phyloP scores from a whole-genome alignment of 768 basidiomycete genomes.

The Leucocoprinus birnbaumii region DNA sequence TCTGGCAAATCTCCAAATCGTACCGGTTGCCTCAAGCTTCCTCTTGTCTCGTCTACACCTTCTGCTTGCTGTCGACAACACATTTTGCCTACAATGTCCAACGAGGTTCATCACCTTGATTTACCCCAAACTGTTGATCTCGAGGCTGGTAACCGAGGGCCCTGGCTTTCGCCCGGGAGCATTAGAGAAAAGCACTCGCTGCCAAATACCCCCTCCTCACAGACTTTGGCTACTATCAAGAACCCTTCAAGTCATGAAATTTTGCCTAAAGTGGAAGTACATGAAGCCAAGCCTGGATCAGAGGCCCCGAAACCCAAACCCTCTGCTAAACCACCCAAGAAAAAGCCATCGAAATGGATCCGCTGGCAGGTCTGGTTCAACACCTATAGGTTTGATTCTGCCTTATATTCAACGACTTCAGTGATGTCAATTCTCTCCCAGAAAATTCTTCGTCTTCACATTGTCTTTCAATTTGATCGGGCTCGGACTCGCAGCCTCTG shows the following conservation, averaged over 20 bases:
- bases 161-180: constrained; percentile 30
- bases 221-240: not conserved
- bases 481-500: constrained; percentile 57
- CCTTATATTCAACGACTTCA: not conserved
- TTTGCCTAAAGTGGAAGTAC: constrained; percentile 31
- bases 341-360: constrained; percentile 58
- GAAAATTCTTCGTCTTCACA: constrained; percentile 67
- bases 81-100: constrained; percentile 38
- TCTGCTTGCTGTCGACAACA: constrained; percentile 17
- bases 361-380: constrained; percentile 68
- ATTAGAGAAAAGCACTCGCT: constrained; percentile 35
- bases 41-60: constrained; percentile 11
- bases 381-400: constrained; percentile 52
- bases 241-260: constrained; percentile 6
- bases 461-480: constrained; percentile 62
- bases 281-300: constrained; percentile 24
- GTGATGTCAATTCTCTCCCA: constrained; percentile 19
- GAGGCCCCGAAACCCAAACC: constrained; percentile 33
- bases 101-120: constrained; percentile 32
- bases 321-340: constrained; percentile 39
- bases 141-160: constrained; percentile 56
- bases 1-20: not conserved
- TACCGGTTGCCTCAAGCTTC: constrained; percentile 17
- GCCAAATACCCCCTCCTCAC: constrained; percentile 17
- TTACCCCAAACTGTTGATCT: constrained; percentile 43